Base-by-base conservation (phyloP, 345 rosid genomes). In the Melastoma malabathricum region DNA sequence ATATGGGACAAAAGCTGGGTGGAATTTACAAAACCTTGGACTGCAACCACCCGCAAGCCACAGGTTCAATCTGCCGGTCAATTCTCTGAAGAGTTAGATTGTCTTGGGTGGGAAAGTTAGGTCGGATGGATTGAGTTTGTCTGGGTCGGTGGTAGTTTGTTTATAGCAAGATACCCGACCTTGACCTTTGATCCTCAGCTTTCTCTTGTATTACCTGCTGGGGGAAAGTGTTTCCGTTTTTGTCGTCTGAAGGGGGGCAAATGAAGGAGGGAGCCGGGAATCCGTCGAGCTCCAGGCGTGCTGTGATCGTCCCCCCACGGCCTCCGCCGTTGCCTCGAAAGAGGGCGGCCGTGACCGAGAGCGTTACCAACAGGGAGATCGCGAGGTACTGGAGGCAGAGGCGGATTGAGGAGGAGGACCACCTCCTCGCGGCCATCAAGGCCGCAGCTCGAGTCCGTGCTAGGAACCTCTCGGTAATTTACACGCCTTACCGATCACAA, bases 401-500 rank as follows among this genome's bases (percentile, higher is more conserved):
- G 64, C 78, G 70, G 46, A 57, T 76, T 43, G 74, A 64, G 46
- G 85, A 85, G 74, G 95, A 89, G 64, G 93, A 83, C 43, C 97
- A 85, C 62, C 84, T 89, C 65, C 75, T 79, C 20, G 92, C 89
- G 52, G 95, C 97, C 51, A 83, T 85, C 65, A 89, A 89, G 58
- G 95, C 95, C 10, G 87, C 93, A 0, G 95, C 95, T 23, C 80
- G 82, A 56, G 62, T 82, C 55, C 68, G 89, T 55, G 95, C 82
- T n/a, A 73, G 76, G n/a, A 82, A 72, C 56, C 69, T 89, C 55
- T 67, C 79, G 13, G 97, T 89, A 72, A 68, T 79, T 56, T 44
- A 20, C 6, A 34, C n/a, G 12, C 10, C 44, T 43, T 15, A 2
- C 25, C 25, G 4, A 22, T 22, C 25, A 22, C 25, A 2, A 22